Evolutionary conservation across 805 yeast genomes (phyloP).

Genomic region (Dipodascus albidus): DNA sequence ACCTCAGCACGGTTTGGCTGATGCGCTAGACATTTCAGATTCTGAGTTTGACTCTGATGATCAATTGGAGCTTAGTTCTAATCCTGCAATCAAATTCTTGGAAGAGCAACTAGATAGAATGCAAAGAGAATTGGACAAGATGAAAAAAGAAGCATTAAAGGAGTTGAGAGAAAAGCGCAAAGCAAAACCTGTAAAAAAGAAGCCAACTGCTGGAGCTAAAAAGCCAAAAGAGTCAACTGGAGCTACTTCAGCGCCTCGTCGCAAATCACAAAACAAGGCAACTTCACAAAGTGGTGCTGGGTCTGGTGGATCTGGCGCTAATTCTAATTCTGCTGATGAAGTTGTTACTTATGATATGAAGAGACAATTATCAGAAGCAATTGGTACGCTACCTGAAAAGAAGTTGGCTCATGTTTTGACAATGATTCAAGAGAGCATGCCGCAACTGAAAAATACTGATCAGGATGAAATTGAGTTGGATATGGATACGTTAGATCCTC

Average conservation of each 20-base stretch:
- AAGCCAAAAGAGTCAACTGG: slow-evolving; percentile 5
- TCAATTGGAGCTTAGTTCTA: slow-evolving; percentile 48
- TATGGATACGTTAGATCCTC: slow-evolving; percentile 82
- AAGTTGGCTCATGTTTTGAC: slow-evolving; percentile 74
- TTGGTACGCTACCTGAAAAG: slow-evolving; percentile 61
- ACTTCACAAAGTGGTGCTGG: slow-evolving; percentile 4
- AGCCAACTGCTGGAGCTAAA: slow-evolving; percentile 7
- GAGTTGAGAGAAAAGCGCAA: slow-evolving; percentile 26
- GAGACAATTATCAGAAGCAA: slow-evolving; percentile 80
- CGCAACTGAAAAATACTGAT: slow-evolving; percentile 40
- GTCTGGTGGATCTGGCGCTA: slow-evolving; percentile 13
- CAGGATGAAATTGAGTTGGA: slow-evolving; percentile 96
- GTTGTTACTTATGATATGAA: slow-evolving; percentile 90
- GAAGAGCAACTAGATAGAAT: slow-evolving; percentile 79
- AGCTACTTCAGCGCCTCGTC: slow-evolving; percentile 1
- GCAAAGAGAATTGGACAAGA: slow-evolving; percentile 71
- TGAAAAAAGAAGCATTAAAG: slow-evolving; percentile 44
- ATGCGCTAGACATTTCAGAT: slow-evolving; percentile 29
- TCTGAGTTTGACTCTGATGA: slow-evolving; percentile 28
- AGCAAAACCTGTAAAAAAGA: slow-evolving; percentile 42
- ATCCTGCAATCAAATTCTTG: slow-evolving; percentile 81
- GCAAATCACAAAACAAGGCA: background rate
- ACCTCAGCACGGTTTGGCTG: slow-evolving; percentile 29
- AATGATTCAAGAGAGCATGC: slow-evolving; percentile 71
- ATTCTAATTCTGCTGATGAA: slow-evolving; percentile 16